Base-by-base conservation (phyloP, 345 rosid species). In the Boechera retrofracta region DNA sequence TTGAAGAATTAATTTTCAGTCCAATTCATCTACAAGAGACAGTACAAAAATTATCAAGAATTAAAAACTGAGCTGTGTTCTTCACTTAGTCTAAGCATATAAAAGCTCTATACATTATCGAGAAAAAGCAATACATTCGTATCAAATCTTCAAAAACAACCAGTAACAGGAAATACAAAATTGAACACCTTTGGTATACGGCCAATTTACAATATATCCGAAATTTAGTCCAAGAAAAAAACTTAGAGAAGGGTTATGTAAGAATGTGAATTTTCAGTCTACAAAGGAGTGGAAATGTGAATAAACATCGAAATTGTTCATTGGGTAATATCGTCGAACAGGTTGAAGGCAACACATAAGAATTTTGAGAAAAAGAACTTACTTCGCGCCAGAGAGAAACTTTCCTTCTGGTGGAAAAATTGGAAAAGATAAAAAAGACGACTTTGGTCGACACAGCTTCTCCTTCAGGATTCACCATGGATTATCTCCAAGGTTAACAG, bases 391-490 rank as follows among this genome's bases (percentile, higher is more conserved):
- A 64, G 41, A 58, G 28, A 39, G 62, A 72, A n/a, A 33, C 16
- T 42, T 16, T 10, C 21, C 24, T 58, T 66, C 51, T 42, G 45
- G 18, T 53, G 35, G 47, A 35, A 21, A 63, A 71, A 49, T 56
- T 45, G 36, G 21, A 47, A 35, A 45, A 63, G 49, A 49, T 12
- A 65, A 58, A 29, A 29, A 70, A 63, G 66, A 71, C 44, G 77
- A 65, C 72, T 77, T 38, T 29, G 69, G 79, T 76, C 74, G 79
- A 60, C 45, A 28, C 62, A 72, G 71, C 32, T 21, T 51, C 59
- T 67, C 51, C 74, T 53, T 60, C 73, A 67, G 77, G 70, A 38
- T 67, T 28, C 64, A 78, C 81, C 81, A 78, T 78, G 69, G 69
- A 78, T 72, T 72, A 72, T 47, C 64, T 51, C 31, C 18, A 62